Evolutionary conservation across 2,329 filamentous ascomycete genomes (phyloP), one percentile per base, ranked within the genome.

Genomic region (Xylaria sp.): DNA sequence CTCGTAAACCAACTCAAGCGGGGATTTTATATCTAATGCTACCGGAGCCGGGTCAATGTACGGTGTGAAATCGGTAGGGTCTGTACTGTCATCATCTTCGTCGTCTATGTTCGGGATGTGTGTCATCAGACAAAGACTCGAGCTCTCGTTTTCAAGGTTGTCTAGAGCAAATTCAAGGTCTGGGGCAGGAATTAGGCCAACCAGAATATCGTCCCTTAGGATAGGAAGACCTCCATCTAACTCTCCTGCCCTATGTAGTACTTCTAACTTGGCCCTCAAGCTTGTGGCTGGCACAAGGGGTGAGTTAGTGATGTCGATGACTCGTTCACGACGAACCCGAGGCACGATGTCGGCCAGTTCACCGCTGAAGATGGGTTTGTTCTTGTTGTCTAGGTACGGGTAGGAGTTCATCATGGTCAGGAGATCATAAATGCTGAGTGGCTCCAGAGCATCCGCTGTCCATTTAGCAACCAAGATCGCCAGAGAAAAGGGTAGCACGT

Each of bases 361-460:
- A 0, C 92, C 91, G 0, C 94, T 97, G 79, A 98, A 97, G 20
- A 97, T 86, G 0, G 95, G 94, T 74, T 97, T 94, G 70, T 94
- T 89, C 80, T 98, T 98, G 82, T 97, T 97, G 81, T 97, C 94
- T n/a, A 99, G 87, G 83, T 97, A 98, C 0, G 96, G 96, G 74
- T 98, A 99, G 2, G 93, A 92, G 80, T 99, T 98, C 92, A 99
- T 95, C 78, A 96, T 94, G 0, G 94, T 98, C 20, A 98, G 85
- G 12, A 98, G 88, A 78, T 98, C 96, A 79, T 98, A 98, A 71
- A 99, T 98, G 80, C 94, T 97, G 63, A 94, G 87, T 18, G 95
- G 96, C 80, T 99, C 96, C 61, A 99, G 89, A 3, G 94, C 94
- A 81, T 98, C 96, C 0, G 96, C 94, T 0, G 94, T 97, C 96